These are phyloP conservation scores for Adenanthera pavonina DNA, from an alignment of 306 rosid genomes.

Conservation along the genomic window DNA sequence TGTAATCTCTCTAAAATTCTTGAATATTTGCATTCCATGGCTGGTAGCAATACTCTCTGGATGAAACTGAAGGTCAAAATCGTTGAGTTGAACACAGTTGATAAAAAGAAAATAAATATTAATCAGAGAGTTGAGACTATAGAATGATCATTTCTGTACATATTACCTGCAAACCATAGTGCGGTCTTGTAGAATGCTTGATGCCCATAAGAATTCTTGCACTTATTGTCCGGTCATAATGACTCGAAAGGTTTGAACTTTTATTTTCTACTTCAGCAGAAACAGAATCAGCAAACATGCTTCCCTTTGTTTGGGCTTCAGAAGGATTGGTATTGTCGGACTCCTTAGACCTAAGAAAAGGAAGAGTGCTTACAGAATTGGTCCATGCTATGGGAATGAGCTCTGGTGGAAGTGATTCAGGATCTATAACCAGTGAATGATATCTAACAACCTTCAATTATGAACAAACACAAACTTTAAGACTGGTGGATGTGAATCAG, in stretches of 20 bases:
- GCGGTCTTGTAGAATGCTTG: slow-evolving; percentile 89
- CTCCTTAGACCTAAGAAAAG: slow-evolving; percentile 56
- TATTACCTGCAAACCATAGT: slow-evolving; percentile 95
- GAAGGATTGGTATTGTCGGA: slow-evolving; percentile 47
- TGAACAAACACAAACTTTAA: slow-evolving; percentile 38
- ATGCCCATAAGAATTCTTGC: slow-evolving; percentile 83
- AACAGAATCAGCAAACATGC: slow-evolving; percentile 44
- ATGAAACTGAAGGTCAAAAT: slow-evolving; percentile 83
- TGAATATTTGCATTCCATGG: slow-evolving; percentile 85
- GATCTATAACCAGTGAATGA: slow-evolving; percentile 93
- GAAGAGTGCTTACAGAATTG: slow-evolving; percentile 60
- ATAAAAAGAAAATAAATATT: slow-evolving; percentile 34
- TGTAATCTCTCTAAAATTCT: slow-evolving; percentile 85
- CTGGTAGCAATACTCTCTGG: slow-evolving; percentile 97
- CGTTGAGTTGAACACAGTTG: slow-evolving; percentile 36
- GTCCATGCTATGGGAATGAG: slow-evolving; percentile 99
- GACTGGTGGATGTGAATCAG: slow-evolving; percentile 19
- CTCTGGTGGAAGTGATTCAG: slow-evolving; percentile 82
- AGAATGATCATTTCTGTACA: slow-evolving; percentile 25
- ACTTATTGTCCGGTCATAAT: slow-evolving; percentile 43
- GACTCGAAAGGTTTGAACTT: slow-evolving; percentile 39
- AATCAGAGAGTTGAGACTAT: slow-evolving; percentile 25
- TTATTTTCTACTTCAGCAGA: slow-evolving; percentile 43
- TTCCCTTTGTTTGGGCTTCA: slow-evolving; percentile 43
- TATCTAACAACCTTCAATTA: slow-evolving; percentile 91